These are phyloP conservation scores for Monosporascus sp. DNA, from an alignment of 2,329 filamentous ascomycete species.

Conservation along the genomic window DNA sequence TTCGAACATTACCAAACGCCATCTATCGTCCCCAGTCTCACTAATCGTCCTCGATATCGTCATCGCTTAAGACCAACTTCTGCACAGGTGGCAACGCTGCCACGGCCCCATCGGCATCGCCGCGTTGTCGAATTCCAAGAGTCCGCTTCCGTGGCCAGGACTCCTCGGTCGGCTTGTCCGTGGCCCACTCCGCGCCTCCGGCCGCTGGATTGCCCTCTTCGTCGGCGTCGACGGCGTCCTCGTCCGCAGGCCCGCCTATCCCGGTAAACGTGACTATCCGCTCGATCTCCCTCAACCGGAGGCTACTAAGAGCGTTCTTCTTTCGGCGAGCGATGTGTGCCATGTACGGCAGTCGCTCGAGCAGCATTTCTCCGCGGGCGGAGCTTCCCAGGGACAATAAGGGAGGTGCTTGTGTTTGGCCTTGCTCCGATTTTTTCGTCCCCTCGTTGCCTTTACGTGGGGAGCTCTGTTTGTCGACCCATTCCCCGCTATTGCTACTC, in stretches of 20 bases:
- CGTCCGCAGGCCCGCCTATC: conserved; percentile 34
- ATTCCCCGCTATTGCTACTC: conserved; percentile 15
- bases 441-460: conserved; percentile 10
- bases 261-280: conserved; percentile 64
- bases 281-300: conserved; percentile 54
- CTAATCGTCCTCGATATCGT: conserved; percentile 72
- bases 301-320: conserved; percentile 28
- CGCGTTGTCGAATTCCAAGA: conserved; percentile 29
- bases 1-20: too few species aligned
- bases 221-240: conserved; percentile 30
- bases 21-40: too few species aligned
- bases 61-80: conserved; percentile 70
- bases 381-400: conserved; percentile 58
- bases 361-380: conserved; percentile 66
- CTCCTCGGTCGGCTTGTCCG: conserved; percentile 54
- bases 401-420: conserved; percentile 22
- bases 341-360: conserved; percentile 86
- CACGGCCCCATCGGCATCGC: conserved; percentile 21
- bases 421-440: conserved; percentile 18
- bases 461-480: conserved; percentile 13
- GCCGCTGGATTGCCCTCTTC: conserved; percentile 34
- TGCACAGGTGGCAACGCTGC: conserved; percentile 46
- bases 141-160: conserved; percentile 43
- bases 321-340: conserved; percentile 53
- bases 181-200: conserved; percentile 51